Conservation (phyloP, 306 rosid species). For the Psophocarpus tetragonolobus region DNA sequence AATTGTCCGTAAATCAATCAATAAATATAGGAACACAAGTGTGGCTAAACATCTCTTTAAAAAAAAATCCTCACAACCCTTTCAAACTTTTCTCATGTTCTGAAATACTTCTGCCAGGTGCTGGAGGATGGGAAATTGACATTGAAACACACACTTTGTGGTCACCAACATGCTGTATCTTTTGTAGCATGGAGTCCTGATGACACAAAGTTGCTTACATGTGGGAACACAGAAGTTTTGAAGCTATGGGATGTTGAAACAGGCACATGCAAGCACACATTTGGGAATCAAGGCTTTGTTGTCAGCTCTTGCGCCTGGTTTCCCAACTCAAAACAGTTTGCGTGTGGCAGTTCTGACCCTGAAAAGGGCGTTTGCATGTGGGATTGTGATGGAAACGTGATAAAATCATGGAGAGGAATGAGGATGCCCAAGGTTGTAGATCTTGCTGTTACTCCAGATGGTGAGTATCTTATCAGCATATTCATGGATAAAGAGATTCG, state of each 20-base stretch:
- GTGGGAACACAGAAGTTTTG: slow-evolving; percentile 87
- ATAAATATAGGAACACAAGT: background rate
- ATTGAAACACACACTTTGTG: slow-evolving; percentile 58
- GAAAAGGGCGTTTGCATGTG: slow-evolving; percentile 89
- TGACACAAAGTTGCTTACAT: slow-evolving; percentile 82
- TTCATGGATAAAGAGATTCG: slow-evolving; percentile 77
- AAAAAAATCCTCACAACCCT: too few relatives aligned
- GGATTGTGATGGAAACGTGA: slow-evolving; percentile 85
- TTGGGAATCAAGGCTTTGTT: slow-evolving; percentile 71
- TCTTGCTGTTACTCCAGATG: slow-evolving; percentile 83
- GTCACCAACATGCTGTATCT: slow-evolving; percentile 76
- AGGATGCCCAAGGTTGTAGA: slow-evolving; percentile 90
- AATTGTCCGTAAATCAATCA: background rate
- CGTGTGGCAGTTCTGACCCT: slow-evolving; percentile 84
- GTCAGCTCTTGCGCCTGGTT: slow-evolving; percentile 99
- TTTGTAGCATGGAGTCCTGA: slow-evolving; percentile 98
- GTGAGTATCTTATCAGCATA: slow-evolving; percentile 77
- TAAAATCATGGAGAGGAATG: slow-evolving; percentile 81
- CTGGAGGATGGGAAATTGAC: slow-evolving; percentile 67
- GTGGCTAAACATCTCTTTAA: background rate
- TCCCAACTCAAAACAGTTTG: slow-evolving; percentile 81
- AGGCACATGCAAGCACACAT: slow-evolving; percentile 88
- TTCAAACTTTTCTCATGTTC: background rate
- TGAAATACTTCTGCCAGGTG: slow-evolving; percentile 55
- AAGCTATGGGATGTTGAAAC: slow-evolving; percentile 95